Conservation (phyloP, 177 flowering plant species). For the Telopea speciosissima region DNA sequence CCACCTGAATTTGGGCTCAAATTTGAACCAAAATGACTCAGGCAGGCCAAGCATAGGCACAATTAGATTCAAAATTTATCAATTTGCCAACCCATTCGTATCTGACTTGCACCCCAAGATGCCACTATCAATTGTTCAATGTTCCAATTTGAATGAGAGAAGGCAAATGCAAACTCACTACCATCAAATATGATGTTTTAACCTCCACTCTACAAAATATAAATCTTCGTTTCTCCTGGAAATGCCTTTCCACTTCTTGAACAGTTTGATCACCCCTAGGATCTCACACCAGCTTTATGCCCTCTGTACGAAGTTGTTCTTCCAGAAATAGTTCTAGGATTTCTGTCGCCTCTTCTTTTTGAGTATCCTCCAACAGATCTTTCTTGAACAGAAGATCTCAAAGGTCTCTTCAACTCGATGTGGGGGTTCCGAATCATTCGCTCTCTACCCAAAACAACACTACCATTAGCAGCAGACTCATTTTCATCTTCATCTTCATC, state of each 20-base stretch:
- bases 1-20: no score
- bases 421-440: slow-evolving; percentile 10
- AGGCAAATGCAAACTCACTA: neutral
- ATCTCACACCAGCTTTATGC: slow-evolving; percentile 1
- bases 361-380: slow-evolving; percentile 12
- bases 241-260: slow-evolving; percentile 6
- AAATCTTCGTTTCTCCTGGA: slow-evolving; percentile 11
- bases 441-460: slow-evolving; percentile 11
- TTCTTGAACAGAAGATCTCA: slow-evolving; percentile 13
- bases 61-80: no score
- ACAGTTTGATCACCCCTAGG: slow-evolving; percentile 15
- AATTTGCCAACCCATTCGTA: no score
- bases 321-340: slow-evolving; percentile 7
- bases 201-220: neutral
- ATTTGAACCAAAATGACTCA: no score
- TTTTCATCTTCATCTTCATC: slow-evolving; percentile 20
- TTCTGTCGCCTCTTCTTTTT: slow-evolving; percentile 11
- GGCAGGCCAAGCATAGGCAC: no score
- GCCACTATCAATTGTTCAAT: neutral
- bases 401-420: neutral
- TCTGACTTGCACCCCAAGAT: no score
- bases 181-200: slow-evolving; percentile 5
- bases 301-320: slow-evolving; percentile 11
- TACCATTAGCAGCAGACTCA: slow-evolving; percentile 5
- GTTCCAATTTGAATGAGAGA: neutral